Conservation (phyloP, 176 grass and related monocot genomes). For the Juncus inflexus region DNA sequence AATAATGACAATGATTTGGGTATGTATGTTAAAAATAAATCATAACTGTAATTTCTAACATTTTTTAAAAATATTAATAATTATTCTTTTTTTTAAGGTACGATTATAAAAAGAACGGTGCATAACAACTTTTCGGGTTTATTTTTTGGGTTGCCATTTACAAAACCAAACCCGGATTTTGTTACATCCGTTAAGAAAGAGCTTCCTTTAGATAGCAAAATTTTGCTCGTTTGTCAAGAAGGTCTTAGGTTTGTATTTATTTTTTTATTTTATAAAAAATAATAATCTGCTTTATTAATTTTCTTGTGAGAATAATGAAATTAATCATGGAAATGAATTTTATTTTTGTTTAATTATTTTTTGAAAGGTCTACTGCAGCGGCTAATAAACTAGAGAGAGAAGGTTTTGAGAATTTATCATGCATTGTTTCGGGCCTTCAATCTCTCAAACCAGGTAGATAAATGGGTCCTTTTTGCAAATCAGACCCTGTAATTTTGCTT, state of each 20-base stretch:
- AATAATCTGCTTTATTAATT: too few relatives aligned
- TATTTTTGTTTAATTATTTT: not conserved
- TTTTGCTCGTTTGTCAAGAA: slow-evolving; percentile 88
- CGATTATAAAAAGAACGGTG: slow-evolving; percentile 62
- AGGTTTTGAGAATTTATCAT: slow-evolving; percentile 78
- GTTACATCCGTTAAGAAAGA: slow-evolving; percentile 56
- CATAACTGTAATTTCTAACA: too few relatives aligned
- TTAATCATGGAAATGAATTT: not conserved
- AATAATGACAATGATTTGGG: slow-evolving; percentile 80
- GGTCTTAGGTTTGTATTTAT: slow-evolving; percentile 60
- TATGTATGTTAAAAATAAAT: not conserved
- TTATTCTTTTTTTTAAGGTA: slow-evolving; percentile 37
- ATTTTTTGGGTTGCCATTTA: slow-evolving; percentile 79
- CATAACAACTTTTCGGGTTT: slow-evolving; percentile 86
- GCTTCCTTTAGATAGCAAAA: slow-evolving; percentile 57
- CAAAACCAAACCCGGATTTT: slow-evolving; percentile 66
- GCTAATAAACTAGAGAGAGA: slow-evolving; percentile 59
- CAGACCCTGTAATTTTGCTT: too few relatives aligned
- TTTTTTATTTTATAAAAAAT: not conserved
- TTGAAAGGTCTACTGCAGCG: slow-evolving; percentile 72
- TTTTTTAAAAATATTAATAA: not conserved
- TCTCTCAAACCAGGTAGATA: slow-evolving; percentile 71
- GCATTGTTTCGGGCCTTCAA: slow-evolving; percentile 81
- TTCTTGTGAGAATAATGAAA: not conserved
- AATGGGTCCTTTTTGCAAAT: not conserved